Percentiles rank a stretch among this genome's conserved stretches.
phyloP scores from a whole-genome alignment of 108 stramenopile genomes.

The Licmophora abbreviata region DNA sequence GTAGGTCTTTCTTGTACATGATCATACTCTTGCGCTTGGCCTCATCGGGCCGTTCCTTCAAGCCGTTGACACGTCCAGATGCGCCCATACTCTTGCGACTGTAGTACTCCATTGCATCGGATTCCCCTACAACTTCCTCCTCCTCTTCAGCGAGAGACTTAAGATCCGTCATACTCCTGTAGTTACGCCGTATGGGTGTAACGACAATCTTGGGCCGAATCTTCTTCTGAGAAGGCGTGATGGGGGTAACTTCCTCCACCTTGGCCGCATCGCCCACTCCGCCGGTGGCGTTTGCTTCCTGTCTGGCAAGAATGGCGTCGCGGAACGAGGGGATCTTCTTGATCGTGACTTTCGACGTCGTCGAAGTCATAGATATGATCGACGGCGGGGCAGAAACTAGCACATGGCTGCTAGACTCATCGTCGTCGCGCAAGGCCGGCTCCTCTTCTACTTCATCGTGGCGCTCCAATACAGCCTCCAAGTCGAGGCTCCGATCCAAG shows the following conservation, averaged over 20 bases:
- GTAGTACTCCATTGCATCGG: constrained; percentile 71
- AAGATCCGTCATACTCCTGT: not conserved
- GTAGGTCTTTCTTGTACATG: constrained; percentile 67
- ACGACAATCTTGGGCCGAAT: not conserved
- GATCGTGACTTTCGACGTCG: too few species aligned
- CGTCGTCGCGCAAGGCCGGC: too few species aligned
- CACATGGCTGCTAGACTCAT: too few species aligned
- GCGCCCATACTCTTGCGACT: constrained; percentile 58
- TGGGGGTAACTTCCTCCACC: too few species aligned
- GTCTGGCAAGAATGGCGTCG: not conserved
- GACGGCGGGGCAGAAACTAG: too few species aligned
- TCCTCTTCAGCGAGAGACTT: constrained; percentile 11
- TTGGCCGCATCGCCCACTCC: too few species aligned
- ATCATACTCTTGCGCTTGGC: constrained; percentile 70
- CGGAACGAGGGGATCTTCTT: not conserved
- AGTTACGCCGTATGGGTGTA: not conserved
- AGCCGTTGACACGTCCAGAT: constrained; percentile 40
- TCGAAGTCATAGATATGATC: too few species aligned
- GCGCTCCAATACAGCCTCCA: too few species aligned
- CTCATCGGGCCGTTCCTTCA: constrained; percentile 71
- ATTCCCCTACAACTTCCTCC: constrained; percentile 50
- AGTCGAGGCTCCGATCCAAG: too few species aligned
- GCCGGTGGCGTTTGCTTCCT: too few species aligned
- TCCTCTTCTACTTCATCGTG: too few species aligned
- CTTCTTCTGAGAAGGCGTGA: too few species aligned